Evolutionary conservation across 108 stramenopile genomes (phyloP), one percentile per base, ranked within the genome.

Genomic region (Skeletonema costatum): DNA sequence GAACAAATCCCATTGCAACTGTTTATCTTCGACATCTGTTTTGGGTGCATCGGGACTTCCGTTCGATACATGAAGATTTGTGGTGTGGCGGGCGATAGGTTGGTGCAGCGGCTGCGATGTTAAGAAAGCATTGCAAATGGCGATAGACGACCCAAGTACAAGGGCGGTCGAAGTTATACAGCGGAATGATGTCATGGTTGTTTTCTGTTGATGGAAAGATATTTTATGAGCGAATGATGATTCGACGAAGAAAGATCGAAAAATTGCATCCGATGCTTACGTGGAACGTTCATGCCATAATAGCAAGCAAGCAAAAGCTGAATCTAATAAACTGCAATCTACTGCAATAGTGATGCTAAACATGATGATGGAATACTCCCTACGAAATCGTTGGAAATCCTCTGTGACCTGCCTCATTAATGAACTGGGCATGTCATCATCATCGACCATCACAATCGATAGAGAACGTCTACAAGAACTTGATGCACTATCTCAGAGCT

Each of bases 1-100:
- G 77, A 91, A 92, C 13, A 95, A 70, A 65, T 92, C 87, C 93
- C 93, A 94, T 82, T 94, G 93, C 46, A 92, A 70, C 7, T 80
- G 73, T n/a, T 79, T 61, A 67, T 92, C 89, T 63, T 88, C 91
- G 42, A 81, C 60, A 7, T 62, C 44, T 17, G 73, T 74, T 65
- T 70, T 69, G 58, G 80, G 80, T 44, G 73, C 73, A 70, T 81
- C 80, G 31, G 80, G 80, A 4, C 73, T 66, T 70, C 74, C 74
- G 36, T 35, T 53, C 36, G 17, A 21, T 17, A 36, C 65, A 30
- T 74, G 36, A 36, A 65, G 60, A 41, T 48, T 56, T 17, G 51
- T 70, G 16, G 53, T 58, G 16, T 48, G 69, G 32, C 38, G 39
- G 8, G n/a, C 60, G 11, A 35, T 13, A 32, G 39, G 70, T 42